Base-by-base conservation (phyloP, 495 filamentous ascomycete species). In the Xylaria scruposa region DNA sequence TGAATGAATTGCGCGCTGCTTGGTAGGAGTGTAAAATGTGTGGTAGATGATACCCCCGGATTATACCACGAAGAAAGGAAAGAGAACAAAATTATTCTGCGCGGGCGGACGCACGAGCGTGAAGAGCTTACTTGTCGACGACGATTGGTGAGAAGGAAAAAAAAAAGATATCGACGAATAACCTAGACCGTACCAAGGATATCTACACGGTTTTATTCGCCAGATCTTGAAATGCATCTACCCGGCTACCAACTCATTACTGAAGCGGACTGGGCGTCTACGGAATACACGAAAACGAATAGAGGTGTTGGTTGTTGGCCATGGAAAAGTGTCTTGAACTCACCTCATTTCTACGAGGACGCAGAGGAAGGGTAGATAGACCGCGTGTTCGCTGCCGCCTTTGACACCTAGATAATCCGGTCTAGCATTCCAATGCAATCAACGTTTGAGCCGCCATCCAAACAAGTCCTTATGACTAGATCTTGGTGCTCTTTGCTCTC, bases 41-140 rank as follows among this genome's bases (percentile, higher is more conserved):
- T 36, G 29, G 46, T 36, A 53, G 46, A 67, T 53, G 63, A 67
- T 67, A 67, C 63, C 63, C 61, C 63, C 7, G 8, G 31, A 60
- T 21, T 60, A 40, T 36, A 19, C 15, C 58, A 60, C 58, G 51
- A 24, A 53, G 9, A 6, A 49, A 67, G 9, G 13, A 49, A 67
- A 67, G 12, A 13, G 15, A 36, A 24, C 21, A 13, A n/a, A n/a
- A 40, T 19, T 26, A 44, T 29, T 10, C n/a, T 53, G 24, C 8
- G 24, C 4, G 12, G 4, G 4, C 38, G 2, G 58, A 15, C 17
- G 17, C 17, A 60, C 17, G 15, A n/a, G 19, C 29, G 19, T 15
- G 33, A 60, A 60, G 58, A 19, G 38, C 46, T 51, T 31, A 26
- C 38, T 38, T 38, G 58, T 60, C 33, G 58, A 38, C n/a, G 29